Base-by-base conservation (phyloP, 139 green algal species). In the Haematococcus lacustris region DNA sequence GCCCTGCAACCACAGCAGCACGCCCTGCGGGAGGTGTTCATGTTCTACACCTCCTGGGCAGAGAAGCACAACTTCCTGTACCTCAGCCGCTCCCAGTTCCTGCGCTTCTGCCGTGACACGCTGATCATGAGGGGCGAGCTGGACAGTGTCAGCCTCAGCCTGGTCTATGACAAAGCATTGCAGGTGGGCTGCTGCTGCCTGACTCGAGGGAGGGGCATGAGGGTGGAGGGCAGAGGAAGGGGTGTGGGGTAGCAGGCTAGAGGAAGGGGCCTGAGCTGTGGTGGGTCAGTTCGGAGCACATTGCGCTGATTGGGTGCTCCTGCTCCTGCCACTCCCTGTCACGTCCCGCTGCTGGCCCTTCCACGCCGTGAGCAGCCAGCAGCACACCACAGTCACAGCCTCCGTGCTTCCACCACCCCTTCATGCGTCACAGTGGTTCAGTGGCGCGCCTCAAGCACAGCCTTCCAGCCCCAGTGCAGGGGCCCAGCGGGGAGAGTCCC, bases 41-140 rank as follows among this genome's bases (percentile, higher is more conserved):
- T 82, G 38, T 73, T 57, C 35, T 82, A 82, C 67, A 78, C 72
- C 68, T 51, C 59, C 68, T 82, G 77, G 77, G 68, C 67, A 13
- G 77, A 82, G 51, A 71, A 68, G 32, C 47, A 73, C 32, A 82
- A 76, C 77, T 82, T 73, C 50, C 68, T 82, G 72, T 78, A 73
- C 72, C 78, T 82, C 59, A 71, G 61, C 59, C 65, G 72, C 37
- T 34, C 50, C 21, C 77, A 82, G 72, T 82, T 82, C 72, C 71
- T 82, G 50, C 72, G 77, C 40, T 82, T 82, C 39, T 59, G 37
- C 35, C 72, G 72, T 33, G 77, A 82, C 68, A 78, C 71, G 34
- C 47, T 60, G 60, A 60, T 82, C 68, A 78, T 73, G 47, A 66
- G 34, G 34, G 73, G 71, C 1, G 68, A 76, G 7, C 25, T 82